Evolutionary conservation across 495 filamentous ascomycete species (phyloP).

Genomic region (Penicillium paradoxum): DNA sequence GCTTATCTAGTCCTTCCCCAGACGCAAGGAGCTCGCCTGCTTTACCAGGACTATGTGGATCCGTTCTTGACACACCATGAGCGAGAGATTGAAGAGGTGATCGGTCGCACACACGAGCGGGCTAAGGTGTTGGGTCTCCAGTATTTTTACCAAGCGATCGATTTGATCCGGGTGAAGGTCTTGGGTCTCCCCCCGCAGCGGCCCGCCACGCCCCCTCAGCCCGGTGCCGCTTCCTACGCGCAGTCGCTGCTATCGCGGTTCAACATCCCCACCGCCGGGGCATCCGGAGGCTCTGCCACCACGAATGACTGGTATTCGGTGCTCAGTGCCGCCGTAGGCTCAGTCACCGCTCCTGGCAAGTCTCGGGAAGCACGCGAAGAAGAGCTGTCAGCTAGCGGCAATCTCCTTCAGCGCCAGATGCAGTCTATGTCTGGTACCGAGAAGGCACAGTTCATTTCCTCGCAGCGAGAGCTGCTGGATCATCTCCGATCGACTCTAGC

Average conservation of each 20-base stretch:
- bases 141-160: constrained; percentile 75
- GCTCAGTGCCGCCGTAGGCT: constrained; percentile 61
- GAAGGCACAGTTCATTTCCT: constrained; percentile 62
- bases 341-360: constrained; percentile 38
- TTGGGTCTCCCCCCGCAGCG: constrained; percentile 62
- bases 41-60: constrained; percentile 82
- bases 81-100: constrained; percentile 81
- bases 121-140: constrained; percentile 71
- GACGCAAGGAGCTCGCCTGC: constrained; percentile 78
- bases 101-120: constrained; percentile 73
- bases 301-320: constrained; percentile 60
- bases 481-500: constrained; percentile 69
- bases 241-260: constrained; percentile 81
- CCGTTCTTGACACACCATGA: constrained; percentile 89
- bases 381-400: constrained; percentile 53
- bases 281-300: not conserved
- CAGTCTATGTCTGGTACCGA: constrained; percentile 51
- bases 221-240: constrained; percentile 57
- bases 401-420: constrained; percentile 63
- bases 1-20: constrained; percentile 97
- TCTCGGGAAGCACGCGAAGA: constrained; percentile 48
- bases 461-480: constrained; percentile 68
- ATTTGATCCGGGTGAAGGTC: constrained; percentile 66
- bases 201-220: constrained; percentile 45
- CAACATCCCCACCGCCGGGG: constrained; percentile 58